Percentiles rank a stretch among this genome's conserved stretches.
Evolutionary conservation across 768 basidiomycete species (phyloP).

Genomic region (Fomitopsis pulvina): DNA sequence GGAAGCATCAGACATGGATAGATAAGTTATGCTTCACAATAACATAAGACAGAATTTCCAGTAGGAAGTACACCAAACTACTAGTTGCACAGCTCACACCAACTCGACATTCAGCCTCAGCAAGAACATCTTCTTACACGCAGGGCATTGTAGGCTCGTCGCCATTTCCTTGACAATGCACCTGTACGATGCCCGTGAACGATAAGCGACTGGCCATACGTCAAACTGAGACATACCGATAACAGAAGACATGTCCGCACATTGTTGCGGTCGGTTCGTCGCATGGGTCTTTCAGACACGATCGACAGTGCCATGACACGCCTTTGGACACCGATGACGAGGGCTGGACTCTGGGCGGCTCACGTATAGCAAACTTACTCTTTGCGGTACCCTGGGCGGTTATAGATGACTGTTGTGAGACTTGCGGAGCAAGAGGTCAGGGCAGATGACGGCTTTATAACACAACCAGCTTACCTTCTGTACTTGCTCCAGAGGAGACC

Average conservation of each 20-base stretch:
- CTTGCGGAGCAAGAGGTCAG: too few species aligned
- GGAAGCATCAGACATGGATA: too few species aligned
- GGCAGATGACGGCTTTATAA: too few species aligned
- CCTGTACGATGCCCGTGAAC: constrained; percentile 5
- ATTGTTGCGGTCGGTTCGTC: constrained; percentile 18
- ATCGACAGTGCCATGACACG: constrained; percentile 17
- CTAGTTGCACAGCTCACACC: too few species aligned
- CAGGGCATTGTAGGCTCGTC: constrained; percentile 11
- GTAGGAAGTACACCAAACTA: too few species aligned
- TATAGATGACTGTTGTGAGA: not conserved
- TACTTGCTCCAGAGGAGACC: too few species aligned
- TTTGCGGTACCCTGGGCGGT: not conserved
- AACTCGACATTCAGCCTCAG: constrained; percentile 14
- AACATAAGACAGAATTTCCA: too few species aligned
- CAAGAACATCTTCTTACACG: constrained; percentile 15
- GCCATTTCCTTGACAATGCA: constrained; percentile 18
- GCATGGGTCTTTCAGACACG: constrained; percentile 19
- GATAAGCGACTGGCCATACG: too few species aligned
- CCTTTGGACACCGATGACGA: constrained; percentile 3
- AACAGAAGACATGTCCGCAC: constrained; percentile 25
- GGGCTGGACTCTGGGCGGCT: constrained; percentile 4
- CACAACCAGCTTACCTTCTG: too few species aligned
- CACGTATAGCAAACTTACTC: constrained; percentile 5
- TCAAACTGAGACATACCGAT: constrained; percentile 7
- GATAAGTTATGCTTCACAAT: too few species aligned